Conservation (phyloP, 2,329 filamentous ascomycete species). For the Fusarium sp. region DNA sequence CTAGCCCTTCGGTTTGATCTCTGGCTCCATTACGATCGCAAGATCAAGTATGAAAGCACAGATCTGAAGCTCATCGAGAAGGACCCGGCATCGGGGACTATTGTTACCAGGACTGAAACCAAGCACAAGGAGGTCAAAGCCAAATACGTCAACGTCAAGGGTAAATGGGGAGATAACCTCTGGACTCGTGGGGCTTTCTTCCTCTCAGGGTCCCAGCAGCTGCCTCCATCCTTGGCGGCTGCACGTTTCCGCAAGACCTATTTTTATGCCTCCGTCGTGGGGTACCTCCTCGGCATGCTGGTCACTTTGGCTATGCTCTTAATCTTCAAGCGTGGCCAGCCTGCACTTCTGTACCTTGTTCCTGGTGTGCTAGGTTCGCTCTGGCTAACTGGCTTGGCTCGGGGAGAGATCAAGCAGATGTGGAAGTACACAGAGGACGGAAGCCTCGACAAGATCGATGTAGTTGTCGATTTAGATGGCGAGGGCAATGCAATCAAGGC, state of each 20-base stretch:
- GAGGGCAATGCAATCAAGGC: constrained; percentile 62
- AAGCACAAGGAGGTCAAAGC: constrained; percentile 65
- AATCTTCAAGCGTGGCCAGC: constrained; percentile 84
- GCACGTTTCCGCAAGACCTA: constrained; percentile 83
- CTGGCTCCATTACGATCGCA: constrained; percentile 82
- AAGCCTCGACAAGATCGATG: constrained; percentile 66
- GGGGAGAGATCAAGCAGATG: constrained; percentile 80
- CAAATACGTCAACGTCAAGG: constrained; percentile 71
- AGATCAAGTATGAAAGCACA: constrained; percentile 64
- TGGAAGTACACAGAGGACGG: constrained; percentile 86
- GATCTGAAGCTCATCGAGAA: constrained; percentile 54
- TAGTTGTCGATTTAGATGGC: constrained; percentile 67
- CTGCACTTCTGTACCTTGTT: constrained; percentile 91
- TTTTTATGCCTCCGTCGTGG: constrained; percentile 81
- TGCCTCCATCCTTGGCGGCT: constrained; percentile 54
- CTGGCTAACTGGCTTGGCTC: constrained; percentile 78
- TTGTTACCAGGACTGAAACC: constrained; percentile 54
- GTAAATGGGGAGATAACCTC: constrained; percentile 85
- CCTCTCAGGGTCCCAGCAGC: constrained; percentile 38
- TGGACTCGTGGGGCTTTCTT: constrained; percentile 70
- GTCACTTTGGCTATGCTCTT: constrained; percentile 82
- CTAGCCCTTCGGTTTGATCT: constrained; percentile 93
- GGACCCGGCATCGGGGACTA: constrained; percentile 51
- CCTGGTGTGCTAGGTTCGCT: constrained; percentile 82
- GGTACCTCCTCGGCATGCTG: constrained; percentile 84